Evolutionary conservation across 345 rosid species (phyloP), one percentile per base, ranked within the genome.

Genomic region (Aquilaria sinensis): DNA sequence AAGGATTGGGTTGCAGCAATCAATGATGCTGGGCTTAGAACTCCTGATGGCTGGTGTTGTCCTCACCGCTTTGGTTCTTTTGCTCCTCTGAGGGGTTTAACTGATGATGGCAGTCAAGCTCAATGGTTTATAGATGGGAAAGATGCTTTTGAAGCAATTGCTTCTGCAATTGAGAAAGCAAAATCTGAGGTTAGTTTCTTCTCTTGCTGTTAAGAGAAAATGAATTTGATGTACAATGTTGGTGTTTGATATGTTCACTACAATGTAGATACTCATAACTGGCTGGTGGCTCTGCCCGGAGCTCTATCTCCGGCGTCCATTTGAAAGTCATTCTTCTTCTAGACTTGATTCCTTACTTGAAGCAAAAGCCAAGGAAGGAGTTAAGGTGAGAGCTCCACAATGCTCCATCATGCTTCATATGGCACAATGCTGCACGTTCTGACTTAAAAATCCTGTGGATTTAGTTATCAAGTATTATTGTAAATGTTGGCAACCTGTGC

Each of bases 281-380:
- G 98, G 98, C 71, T 93, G 98, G 98, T 93, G 98, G 98, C 85
- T 93, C 69, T 93, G 97, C 72, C 96, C 98, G 2, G 97, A 93
- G 73, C 74, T 90, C 65, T 90, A 84, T 73, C 85, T 93, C 57
- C 84, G 90, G 76, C 89, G 98, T n/a, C 97, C 98, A 37, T 93
- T 90, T 55, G 50, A 77, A 60, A 78, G 72, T 59, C 75, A 86
- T 64, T 62, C 87, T 50, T 71, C 80, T 34, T 78, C 87, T 47
- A 70, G 90, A 68, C 92, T 90, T 47, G 97, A 93, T 77, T 77
- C 85, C 30, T 76, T 93, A 71, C 75, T 93, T 0, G 94, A 86
- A 81, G 82, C 78, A 13, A 93, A 90, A 74, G 98, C 98, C 58
- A 90, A 81, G 72, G 76, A 88, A 67, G 98, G 98, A 48, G 89